phyloP scores from a whole-genome alignment of 495 filamentous ascomycete genomes.

The Aspergillus wentii region DNA sequence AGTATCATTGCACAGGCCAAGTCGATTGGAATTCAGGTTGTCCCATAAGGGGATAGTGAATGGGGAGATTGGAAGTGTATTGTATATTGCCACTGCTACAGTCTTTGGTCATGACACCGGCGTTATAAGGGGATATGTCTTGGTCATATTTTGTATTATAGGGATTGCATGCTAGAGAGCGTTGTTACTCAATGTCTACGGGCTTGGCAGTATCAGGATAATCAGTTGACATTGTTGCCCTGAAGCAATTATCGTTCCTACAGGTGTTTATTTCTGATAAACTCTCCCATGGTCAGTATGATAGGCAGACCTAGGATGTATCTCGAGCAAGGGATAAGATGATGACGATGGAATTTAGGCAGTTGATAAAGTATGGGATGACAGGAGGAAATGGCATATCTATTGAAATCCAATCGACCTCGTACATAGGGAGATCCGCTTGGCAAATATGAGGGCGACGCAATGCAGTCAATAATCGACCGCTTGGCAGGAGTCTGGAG shows the following conservation, averaged over 20 bases:
- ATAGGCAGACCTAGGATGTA: too few relatives aligned
- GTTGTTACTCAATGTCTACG: slow-evolving; percentile 5
- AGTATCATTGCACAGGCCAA: slow-evolving; percentile 83
- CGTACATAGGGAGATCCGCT: too few relatives aligned
- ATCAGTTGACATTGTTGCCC: not conserved
- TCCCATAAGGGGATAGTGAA: slow-evolving; percentile 47
- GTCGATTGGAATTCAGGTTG: slow-evolving; percentile 79
- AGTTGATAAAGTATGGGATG: too few relatives aligned
- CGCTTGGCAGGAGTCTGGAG: slow-evolving; percentile 21
- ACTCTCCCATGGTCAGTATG: too few relatives aligned
- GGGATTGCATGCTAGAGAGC: slow-evolving; percentile 20
- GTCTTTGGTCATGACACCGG: slow-evolving; percentile 16
- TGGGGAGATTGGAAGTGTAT: slow-evolving; percentile 8
- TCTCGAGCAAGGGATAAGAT: too few relatives aligned
- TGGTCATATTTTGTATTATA: slow-evolving; percentile 21
- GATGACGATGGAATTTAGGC: too few relatives aligned
- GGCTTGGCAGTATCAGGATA: too few relatives aligned
- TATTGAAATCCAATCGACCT: too few relatives aligned
- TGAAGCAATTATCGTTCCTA: too few relatives aligned
- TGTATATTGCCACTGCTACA: slow-evolving; percentile 8
- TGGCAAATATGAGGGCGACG: slow-evolving; percentile 8
- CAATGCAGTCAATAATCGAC: slow-evolving; percentile 7
- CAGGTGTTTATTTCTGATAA: too few relatives aligned
- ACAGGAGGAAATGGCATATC: too few relatives aligned
- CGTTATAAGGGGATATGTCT: slow-evolving; percentile 16